Percentiles rank a stretch among this genome's conserved stretches.
Conservation (phyloP, 108 stramenopile genomes). For the Aurantiochytrium sp. region DNA sequence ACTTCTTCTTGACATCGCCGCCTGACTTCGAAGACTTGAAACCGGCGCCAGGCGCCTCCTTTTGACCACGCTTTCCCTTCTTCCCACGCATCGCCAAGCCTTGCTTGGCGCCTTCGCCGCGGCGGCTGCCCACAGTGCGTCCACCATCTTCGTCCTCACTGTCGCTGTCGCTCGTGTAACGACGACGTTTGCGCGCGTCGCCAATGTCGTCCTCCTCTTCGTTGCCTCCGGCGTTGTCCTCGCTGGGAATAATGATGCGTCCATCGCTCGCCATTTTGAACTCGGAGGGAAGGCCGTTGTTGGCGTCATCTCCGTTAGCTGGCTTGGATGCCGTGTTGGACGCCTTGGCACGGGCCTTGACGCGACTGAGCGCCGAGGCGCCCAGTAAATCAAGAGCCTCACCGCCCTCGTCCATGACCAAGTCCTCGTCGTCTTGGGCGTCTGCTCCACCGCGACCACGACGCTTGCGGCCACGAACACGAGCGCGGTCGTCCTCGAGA, state of each 20-base stretch:
- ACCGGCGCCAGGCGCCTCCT: slow-evolving; percentile 26
- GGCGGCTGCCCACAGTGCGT: background rate
- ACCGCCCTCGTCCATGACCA: slow-evolving; percentile 13
- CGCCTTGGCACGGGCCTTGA: background rate
- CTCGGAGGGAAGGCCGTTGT: background rate
- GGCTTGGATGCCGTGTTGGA: background rate
- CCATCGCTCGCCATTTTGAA: background rate
- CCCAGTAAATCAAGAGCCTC: background rate
- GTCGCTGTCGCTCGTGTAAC: background rate
- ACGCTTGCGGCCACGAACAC: background rate
- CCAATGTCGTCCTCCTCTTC: background rate
- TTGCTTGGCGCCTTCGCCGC: background rate
- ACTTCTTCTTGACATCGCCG: slow-evolving; percentile 41
- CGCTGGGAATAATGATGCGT: background rate
- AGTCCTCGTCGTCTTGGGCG: background rate
- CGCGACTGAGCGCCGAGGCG: background rate
- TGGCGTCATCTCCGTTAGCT: background rate
- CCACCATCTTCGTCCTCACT: background rate
- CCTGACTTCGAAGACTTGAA: slow-evolving; percentile 40
- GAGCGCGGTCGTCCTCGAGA: background rate
- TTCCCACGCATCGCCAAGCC: background rate
- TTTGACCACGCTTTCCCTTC: background rate
- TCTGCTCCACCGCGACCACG: background rate
- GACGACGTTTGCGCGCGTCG: slow-evolving; percentile 8
- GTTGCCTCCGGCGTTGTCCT: background rate